Base-by-base conservation (phyloP, 345 rosid species). In the Eucalyptus microcorys region DNA sequence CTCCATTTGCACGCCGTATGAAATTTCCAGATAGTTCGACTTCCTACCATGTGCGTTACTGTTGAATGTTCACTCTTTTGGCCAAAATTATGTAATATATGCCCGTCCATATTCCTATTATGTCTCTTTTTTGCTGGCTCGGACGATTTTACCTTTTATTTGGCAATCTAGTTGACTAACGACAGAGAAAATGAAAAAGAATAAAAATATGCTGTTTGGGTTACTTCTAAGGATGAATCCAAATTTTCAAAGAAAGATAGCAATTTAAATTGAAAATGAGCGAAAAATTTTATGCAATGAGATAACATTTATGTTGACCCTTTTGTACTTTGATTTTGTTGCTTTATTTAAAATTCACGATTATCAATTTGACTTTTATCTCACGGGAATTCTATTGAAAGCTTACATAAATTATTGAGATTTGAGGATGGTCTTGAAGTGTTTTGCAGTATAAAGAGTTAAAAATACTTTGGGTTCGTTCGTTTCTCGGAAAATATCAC, bases 271-370 rank as follows among this genome's bases (percentile, higher is more conserved):
- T 64, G 4, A 64, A 64, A 64, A n/a, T 14, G 34, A 14, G 8
- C 34, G 0, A 64, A 64, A 64, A 30, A 3, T 0, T n/a, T n/a
- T 64, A n/a, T 64, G 32, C 2, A 15, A 61, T 30, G 37, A 64
- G 37, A 14, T n/a, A 4, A 64, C 71, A 55, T 64, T n/a, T 64
- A n/a, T 64, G 71, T 30, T 64, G 71, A n/a, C 37, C 17, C 34
- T 64, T 64, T 64, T 30, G 71, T 64, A n/a, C 7, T n/a, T 64
- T 64, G 16, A 15, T n/a, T 64, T 14, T 30, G 71, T 64, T 64
- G 34, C 4, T 64, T 64, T 7, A 15, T 7, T 64, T 14, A 30
- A 64, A 64, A 64, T n/a, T 64, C 16, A 64, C 1, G 9, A n/a
- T n/a, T 1, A 64, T n/a, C 37, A n/a, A 7, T 64, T 64, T 61